Evolutionary conservation across 257 asterid genomes (phyloP).

Genomic region (Solanum rostratum): DNA sequence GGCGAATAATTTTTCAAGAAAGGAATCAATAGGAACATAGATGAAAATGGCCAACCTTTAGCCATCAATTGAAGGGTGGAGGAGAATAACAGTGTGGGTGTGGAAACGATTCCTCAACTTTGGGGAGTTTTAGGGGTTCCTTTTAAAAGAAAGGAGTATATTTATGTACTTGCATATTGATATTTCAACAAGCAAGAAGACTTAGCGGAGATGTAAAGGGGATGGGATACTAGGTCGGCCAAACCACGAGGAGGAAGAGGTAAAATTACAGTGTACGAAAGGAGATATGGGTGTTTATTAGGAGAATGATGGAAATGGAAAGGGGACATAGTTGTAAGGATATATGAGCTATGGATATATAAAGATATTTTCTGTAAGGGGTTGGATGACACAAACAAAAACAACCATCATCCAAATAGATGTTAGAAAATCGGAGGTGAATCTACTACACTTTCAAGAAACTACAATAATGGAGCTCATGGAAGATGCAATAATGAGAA

Average conservation of each 20-base stretch:
- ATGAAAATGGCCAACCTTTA: background rate
- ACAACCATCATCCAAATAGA: background rate
- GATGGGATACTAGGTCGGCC: background rate
- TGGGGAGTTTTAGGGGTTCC: background rate
- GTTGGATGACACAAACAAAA: background rate
- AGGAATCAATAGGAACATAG: background rate
- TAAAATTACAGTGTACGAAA: background rate
- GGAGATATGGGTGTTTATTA: background rate
- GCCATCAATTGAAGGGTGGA: background rate
- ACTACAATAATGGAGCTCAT: background rate
- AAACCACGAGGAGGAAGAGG: background rate
- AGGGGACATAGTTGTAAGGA: background rate
- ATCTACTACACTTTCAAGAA: background rate
- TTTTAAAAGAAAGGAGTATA: background rate
- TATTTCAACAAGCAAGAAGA: background rate
- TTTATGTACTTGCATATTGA: background rate
- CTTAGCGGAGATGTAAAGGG: background rate
- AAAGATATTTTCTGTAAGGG: background rate
- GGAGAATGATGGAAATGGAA: background rate
- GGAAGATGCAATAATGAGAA: background rate
- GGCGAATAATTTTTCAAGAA: background rate
- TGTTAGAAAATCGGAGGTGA: background rate
- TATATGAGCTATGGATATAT: background rate
- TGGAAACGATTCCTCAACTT: background rate
- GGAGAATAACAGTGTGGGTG: background rate